These are phyloP conservation scores for Prunus mongolica DNA, from an alignment of 306 rosid genomes.

Conservation along the genomic window DNA sequence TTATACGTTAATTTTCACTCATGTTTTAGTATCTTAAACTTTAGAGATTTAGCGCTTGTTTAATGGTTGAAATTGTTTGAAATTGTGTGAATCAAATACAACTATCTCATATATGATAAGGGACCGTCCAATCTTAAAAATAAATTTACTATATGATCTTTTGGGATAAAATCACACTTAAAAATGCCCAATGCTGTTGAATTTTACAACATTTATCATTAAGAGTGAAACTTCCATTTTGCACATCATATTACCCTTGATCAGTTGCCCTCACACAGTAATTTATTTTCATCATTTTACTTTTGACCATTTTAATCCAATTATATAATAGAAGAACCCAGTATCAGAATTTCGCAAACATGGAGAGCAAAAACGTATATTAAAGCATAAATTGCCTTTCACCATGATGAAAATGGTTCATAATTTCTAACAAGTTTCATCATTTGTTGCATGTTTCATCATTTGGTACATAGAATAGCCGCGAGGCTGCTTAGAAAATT, in stretches of 20 bases:
- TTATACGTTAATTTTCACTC: too few species aligned
- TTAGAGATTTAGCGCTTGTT: too few species aligned
- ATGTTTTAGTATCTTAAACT: too few species aligned
- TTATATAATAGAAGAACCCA: background rate
- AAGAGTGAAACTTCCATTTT: background rate
- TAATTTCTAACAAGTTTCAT: background rate
- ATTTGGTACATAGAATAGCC: constrained; percentile 22
- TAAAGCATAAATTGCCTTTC: background rate
- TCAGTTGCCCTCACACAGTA: background rate
- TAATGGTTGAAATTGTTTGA: too few species aligned
- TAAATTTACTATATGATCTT: too few species aligned
- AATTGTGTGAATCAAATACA: too few species aligned
- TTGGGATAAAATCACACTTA: too few species aligned
- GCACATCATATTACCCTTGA: background rate
- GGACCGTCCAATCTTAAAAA: too few species aligned
- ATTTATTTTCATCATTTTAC: background rate
- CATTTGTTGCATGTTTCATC: constrained; percentile 24
- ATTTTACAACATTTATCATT: too few species aligned
- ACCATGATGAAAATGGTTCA: constrained; percentile 1
- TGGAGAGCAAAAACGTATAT: background rate
- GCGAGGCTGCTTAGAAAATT: constrained; percentile 27
- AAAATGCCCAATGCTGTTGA: too few species aligned
- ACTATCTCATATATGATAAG: too few species aligned
- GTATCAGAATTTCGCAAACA: background rate
- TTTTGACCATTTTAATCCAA: background rate